Evolutionary conservation across 805 yeast species (phyloP).

Genomic region (Wickerhamiella parazyma): DNA sequence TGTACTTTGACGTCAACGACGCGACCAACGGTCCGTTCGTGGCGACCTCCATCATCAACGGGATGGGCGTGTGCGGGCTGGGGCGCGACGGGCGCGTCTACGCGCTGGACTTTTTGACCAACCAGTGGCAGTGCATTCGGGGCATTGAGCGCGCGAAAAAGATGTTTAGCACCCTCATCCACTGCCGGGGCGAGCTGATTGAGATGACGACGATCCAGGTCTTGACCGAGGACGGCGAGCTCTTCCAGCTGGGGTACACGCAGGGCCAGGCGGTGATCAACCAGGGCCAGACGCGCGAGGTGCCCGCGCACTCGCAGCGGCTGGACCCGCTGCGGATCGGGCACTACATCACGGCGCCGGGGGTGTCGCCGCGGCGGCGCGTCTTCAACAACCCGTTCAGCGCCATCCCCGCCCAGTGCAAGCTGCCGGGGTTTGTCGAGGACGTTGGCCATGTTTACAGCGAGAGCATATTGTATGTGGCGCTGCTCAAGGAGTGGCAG

Average conservation of each 20-base stretch:
- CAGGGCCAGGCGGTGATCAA: not conserved
- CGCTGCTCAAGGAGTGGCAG: slow-evolving; percentile 4
- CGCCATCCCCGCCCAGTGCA: not conserved
- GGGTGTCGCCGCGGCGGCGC: not conserved
- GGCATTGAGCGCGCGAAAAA: not conserved
- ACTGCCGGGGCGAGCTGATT: not conserved
- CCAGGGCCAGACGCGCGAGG: slow-evolving; percentile 3
- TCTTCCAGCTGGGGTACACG: slow-evolving; percentile 2
- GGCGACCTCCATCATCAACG: not conserved
- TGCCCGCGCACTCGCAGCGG: not conserved
- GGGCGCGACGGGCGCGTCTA: slow-evolving; percentile 1
- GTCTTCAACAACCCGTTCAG: slow-evolving; percentile 6
- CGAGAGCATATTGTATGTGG: slow-evolving; percentile 2
- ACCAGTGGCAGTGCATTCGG: not conserved
- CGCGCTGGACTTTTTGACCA: not conserved
- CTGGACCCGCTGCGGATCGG: not conserved
- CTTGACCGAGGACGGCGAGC: slow-evolving; percentile 5
- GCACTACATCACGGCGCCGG: not conserved
- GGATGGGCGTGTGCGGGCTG: not conserved
- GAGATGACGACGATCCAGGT: not conserved
- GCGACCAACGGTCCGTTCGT: not conserved
- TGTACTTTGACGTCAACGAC: not conserved
- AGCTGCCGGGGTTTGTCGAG: slow-evolving; percentile 4
- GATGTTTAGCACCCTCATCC: not conserved
- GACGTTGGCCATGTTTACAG: slow-evolving; percentile 1